phyloP scores from a whole-genome alignment of 257 asterid genomes.

The Anisodus tanguticus region DNA sequence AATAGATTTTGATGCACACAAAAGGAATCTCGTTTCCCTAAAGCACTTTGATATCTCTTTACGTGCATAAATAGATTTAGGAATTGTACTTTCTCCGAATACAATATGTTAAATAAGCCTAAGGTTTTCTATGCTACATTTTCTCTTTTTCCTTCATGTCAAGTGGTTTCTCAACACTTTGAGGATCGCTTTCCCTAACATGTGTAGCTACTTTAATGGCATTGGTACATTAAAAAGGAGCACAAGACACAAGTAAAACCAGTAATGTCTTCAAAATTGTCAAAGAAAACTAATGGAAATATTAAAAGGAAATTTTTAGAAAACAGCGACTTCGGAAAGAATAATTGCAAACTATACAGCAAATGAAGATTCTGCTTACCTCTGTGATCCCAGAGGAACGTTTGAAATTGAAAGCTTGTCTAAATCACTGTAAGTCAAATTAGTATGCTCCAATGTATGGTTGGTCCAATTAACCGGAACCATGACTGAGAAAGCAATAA shows the following conservation, averaged over 20 bases:
- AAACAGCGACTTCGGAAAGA: not conserved
- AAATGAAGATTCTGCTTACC: slow-evolving; percentile 51
- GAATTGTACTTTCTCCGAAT: not conserved
- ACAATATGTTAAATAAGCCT: slow-evolving; percentile 2
- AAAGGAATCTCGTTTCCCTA: not conserved
- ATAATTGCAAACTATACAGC: not conserved
- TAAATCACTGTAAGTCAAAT: slow-evolving; percentile 59
- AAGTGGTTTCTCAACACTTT: not conserved
- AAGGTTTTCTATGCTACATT: not conserved
- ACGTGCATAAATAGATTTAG: not conserved
- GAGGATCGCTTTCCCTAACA: not conserved
- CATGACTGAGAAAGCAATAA: slow-evolving; percentile 76
- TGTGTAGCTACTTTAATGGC: not conserved
- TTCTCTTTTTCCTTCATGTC: not conserved
- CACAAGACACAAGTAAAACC: slow-evolving; percentile 2
- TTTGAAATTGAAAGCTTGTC: slow-evolving; percentile 96
- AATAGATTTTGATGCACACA: slow-evolving; percentile 21
- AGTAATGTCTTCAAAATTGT: not conserved
- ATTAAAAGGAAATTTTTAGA: not conserved
- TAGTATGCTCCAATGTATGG: slow-evolving; percentile 57
- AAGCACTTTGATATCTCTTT: not conserved
- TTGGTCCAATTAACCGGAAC: slow-evolving; percentile 98
- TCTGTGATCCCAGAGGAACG: slow-evolving; percentile 69
- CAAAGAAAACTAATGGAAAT: not conserved
- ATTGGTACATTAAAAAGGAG: not conserved